Base-by-base conservation (phyloP, 148 eudicot genomes). In the Rhododendron simsii region DNA sequence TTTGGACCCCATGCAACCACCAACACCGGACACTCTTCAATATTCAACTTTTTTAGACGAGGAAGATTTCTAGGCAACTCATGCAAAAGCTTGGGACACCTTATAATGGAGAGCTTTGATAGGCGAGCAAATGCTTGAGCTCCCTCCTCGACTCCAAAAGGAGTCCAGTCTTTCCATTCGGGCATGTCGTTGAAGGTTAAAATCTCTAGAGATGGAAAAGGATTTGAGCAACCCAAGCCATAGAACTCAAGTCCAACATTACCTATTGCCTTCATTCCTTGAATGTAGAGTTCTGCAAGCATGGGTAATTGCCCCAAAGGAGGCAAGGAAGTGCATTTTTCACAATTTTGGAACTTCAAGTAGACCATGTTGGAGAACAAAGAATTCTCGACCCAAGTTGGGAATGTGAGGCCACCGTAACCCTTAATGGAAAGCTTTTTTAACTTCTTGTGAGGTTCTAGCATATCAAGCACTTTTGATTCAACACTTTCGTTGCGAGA, bases 131-230 rank as follows among this genome's bases (percentile, higher is more conserved):
- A 41, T 41, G 44, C 44, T 41, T 41, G 44, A 41, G 0, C 7
- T 41, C 44, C 44, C 44, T 5, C 44, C n/a, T n/a, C n/a, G n/a
- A n/a, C n/a, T 41, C 44, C 84, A 41, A 39, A 81, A 78, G 37
- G 37, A 61, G n/a, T 33, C 87, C 89, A 88, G 7, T 65, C 59
- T 57, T 82, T 28, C 88, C 86, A 87, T 37, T 59, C 57, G 3
- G 35, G 11, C 90, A 89, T 89, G 2, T 79, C 33, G 20, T 55
- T 73, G 21, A 89, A 84, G 11, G n/a, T 71, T 61, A 89, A 15
- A 9, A 41, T 81, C 41, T 89, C 85, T 44, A 86, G 74, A 20
- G 67, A 37, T 26, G 65, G 87, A 81, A 89, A 89, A 48, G 85
- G 87, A 50, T 57, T 53, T 12, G 82, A 37, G 80, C 15, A 2